Conservation (phyloP, 345 rosid genomes). For the Limnanthes douglasii region DNA sequence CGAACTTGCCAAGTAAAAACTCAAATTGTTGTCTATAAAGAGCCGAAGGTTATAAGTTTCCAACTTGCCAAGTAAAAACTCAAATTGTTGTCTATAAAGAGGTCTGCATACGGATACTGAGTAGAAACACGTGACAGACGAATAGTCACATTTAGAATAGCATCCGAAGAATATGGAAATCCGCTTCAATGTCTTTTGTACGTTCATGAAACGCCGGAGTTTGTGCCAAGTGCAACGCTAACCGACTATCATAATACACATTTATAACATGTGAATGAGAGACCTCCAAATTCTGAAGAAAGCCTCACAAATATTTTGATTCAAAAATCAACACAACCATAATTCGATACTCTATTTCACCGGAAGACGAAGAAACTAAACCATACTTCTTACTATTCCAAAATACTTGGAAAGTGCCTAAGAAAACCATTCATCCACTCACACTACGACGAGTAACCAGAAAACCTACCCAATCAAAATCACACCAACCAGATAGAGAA, state of each 20-base stretch:
- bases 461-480: background rate
- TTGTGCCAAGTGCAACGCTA: background rate
- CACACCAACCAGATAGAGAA: background rate
- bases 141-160: no score
- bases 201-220: background rate
- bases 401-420: background rate
- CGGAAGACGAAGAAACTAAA: background rate
- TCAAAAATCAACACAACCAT: background rate
- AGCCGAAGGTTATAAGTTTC: no score
- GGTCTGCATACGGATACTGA: no score
- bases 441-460: no score
- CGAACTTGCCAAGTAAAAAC: no score
- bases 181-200: background rate
- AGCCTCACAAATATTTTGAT: background rate
- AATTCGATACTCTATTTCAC: background rate
- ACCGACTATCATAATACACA: background rate
- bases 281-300: background rate
- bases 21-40: no score
- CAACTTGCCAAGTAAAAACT: no score
- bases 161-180: background rate
- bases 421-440: no score
- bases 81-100: no score
- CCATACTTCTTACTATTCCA: background rate
- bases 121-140: no score
- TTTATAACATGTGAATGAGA: background rate